Percentiles rank a stretch among this genome's conserved stretches.
Conservation (phyloP, 208 protist genomes). For the Porcisia deanei region DNA sequence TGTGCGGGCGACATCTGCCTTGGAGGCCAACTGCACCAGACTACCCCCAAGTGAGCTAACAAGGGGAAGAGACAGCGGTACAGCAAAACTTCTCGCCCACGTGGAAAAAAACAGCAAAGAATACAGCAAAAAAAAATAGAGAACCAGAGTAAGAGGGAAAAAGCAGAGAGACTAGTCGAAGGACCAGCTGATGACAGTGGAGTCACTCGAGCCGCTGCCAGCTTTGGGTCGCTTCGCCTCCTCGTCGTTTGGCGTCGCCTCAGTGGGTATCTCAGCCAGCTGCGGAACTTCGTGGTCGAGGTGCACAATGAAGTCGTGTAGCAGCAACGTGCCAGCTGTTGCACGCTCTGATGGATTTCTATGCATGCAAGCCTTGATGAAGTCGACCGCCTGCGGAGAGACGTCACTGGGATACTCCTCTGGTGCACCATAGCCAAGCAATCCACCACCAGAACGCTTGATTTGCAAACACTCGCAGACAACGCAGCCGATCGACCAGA, state of each 20-base stretch:
- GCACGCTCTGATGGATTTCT: conserved; percentile 54
- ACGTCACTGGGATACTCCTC: conserved; percentile 46
- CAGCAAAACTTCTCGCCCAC: not conserved
- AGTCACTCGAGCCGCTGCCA: conserved; percentile 22
- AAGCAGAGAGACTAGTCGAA: conserved; percentile 27
- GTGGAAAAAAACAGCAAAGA: conserved; percentile 11
- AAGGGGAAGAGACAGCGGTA: not conserved
- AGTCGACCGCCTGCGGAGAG: conserved; percentile 47
- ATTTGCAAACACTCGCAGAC: conserved; percentile 55
- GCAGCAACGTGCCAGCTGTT: conserved; percentile 50
- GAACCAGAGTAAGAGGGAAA: not conserved
- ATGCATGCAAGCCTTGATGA: conserved; percentile 64
- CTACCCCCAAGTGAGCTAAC: not conserved
- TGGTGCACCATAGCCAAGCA: conserved; percentile 58
- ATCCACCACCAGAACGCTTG: conserved; percentile 31
- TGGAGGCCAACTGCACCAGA: not conserved
- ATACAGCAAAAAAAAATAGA: conserved; percentile 1
- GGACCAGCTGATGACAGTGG: conserved; percentile 48
- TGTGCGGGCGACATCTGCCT: not conserved
- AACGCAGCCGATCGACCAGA: conserved; percentile 72
- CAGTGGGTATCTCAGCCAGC: conserved; percentile 40
- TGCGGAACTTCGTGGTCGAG: conserved; percentile 61
- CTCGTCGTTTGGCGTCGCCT: conserved; percentile 30
- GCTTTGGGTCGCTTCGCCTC: conserved; percentile 18
- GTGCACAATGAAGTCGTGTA: conserved; percentile 73